Conservation (phyloP, 2,329 filamentous ascomycete species). For the Trichoderma arundinaceum region DNA sequence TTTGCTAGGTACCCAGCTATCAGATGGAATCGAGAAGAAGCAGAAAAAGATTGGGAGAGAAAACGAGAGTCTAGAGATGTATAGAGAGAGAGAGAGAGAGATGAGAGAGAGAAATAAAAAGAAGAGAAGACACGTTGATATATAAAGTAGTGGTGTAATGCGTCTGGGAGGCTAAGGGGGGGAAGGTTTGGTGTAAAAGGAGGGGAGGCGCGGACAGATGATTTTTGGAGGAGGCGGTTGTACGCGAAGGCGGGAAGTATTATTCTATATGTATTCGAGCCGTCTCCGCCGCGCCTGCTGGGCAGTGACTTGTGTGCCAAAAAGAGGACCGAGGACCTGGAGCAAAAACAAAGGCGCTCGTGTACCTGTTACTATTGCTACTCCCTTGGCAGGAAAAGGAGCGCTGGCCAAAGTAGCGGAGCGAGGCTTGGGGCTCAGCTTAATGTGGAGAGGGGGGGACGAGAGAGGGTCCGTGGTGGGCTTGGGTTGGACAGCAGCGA, state of each 20-base stretch:
- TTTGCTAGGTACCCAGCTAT: not conserved
- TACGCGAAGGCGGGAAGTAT: conserved; percentile 22
- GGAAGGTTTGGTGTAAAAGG: conserved; percentile 27
- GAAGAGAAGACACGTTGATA: conserved; percentile 12
- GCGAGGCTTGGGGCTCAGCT: conserved; percentile 38
- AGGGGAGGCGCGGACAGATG: conserved; percentile 34
- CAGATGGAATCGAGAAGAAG: conserved; percentile 4
- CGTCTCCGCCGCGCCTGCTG: not conserved
- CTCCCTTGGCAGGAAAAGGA: conserved; percentile 29
- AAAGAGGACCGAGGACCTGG: not conserved
- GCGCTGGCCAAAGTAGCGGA: conserved; percentile 32
- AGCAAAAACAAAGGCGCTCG: conserved; percentile 8
- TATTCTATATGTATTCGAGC: conserved; percentile 24
- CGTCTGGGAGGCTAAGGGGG: conserved; percentile 25
- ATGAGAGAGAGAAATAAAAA: conserved; percentile 6
- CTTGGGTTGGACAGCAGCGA: conserved; percentile 18
- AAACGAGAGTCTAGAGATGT: conserved; percentile 14
- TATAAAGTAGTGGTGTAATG: conserved; percentile 15
- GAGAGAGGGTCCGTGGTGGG: conserved; percentile 30
- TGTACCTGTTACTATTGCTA: conserved; percentile 2
- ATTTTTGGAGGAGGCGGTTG: conserved; percentile 9
- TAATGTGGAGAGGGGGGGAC: conserved; percentile 31
- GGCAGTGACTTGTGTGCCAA: conserved; percentile 18
- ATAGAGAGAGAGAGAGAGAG: conserved; percentile 11
- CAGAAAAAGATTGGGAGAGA: not conserved